Evolutionary conservation across 148 eudicot genomes (phyloP).

Genomic region (Amaranthus hypochondriacus): DNA sequence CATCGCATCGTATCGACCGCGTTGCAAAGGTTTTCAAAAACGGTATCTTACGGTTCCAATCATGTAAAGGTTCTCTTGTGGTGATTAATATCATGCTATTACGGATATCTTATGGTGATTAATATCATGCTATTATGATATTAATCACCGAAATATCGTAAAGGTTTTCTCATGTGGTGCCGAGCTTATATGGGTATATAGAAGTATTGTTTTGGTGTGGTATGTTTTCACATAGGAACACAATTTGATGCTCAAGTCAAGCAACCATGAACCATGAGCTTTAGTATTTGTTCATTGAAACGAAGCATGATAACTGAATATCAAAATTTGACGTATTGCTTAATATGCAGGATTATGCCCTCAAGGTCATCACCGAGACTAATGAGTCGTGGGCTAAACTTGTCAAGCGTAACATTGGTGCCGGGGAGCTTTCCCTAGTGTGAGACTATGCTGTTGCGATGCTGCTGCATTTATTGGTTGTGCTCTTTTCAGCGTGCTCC

Average conservation of each 20-base stretch:
- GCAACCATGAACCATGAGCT: background rate
- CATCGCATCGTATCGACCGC: no score
- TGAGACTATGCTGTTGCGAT: constrained; percentile 19
- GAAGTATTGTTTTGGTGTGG: background rate
- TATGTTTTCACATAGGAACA: background rate
- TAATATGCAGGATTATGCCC: constrained; percentile 75
- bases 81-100: no score
- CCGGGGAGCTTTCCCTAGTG: constrained; percentile 89
- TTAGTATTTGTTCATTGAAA: background rate
- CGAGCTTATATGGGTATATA: no score
- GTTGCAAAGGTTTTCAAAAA: no score
- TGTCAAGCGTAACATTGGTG: constrained; percentile 72
- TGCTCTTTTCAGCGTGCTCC: constrained; percentile 10
- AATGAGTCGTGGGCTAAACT: constrained; percentile 94
- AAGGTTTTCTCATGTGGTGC: no score
- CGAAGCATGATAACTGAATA: background rate
- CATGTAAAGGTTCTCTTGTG: no score
- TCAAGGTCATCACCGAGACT: constrained; percentile 81
- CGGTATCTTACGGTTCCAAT: no score
- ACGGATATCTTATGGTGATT: no score
- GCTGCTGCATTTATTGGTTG: constrained; percentile 12
- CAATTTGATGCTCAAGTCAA: background rate
- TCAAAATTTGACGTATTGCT: background rate
- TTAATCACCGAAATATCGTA: no score
- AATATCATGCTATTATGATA: no score